These are phyloP conservation scores for Paraphaeosphaeria minitans DNA, from an alignment of 2,329 filamentous ascomycete species.

Conservation along the genomic window DNA sequence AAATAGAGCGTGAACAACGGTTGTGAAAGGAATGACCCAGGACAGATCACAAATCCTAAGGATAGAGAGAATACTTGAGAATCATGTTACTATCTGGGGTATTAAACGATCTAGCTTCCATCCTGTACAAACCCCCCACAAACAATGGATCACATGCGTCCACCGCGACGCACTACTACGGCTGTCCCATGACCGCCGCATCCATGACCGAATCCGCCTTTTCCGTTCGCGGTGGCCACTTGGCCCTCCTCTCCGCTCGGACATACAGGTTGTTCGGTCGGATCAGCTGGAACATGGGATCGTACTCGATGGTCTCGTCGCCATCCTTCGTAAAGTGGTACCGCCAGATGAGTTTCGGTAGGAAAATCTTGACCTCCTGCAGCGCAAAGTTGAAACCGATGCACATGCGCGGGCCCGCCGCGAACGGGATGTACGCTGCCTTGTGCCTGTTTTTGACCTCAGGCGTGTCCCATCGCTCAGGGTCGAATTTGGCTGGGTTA, in stretches of 20 bases:
- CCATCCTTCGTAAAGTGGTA: conserved; percentile 62
- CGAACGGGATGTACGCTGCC: conserved; percentile 64
- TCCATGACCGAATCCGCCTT: conserved; percentile 3
- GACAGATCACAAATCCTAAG: not conserved
- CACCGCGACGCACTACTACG: not conserved
- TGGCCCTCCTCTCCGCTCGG: conserved; percentile 54
- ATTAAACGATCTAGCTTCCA: not conserved
- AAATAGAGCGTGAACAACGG: too few species aligned
- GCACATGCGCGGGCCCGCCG: conserved; percentile 61
- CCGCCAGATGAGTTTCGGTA: conserved; percentile 63
- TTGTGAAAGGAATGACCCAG: not conserved
- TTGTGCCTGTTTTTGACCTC: conserved; percentile 49
- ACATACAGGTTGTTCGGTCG: conserved; percentile 62
- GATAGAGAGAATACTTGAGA: not conserved
- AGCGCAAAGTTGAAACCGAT: conserved; percentile 70
- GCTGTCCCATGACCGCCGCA: not conserved
- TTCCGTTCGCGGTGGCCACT: conserved; percentile 51
- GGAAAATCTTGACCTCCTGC: conserved; percentile 64
- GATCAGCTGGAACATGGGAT: conserved; percentile 65
- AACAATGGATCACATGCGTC: not conserved
- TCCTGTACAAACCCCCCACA: not conserved
- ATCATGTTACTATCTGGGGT: not conserved
- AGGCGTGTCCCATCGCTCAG: conserved; percentile 64
- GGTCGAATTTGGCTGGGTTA: conserved; percentile 62
- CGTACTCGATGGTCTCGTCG: conserved; percentile 60